Conservation (phyloP, 78 protist genomes). For the Dictyostelium firmibasis region DNA sequence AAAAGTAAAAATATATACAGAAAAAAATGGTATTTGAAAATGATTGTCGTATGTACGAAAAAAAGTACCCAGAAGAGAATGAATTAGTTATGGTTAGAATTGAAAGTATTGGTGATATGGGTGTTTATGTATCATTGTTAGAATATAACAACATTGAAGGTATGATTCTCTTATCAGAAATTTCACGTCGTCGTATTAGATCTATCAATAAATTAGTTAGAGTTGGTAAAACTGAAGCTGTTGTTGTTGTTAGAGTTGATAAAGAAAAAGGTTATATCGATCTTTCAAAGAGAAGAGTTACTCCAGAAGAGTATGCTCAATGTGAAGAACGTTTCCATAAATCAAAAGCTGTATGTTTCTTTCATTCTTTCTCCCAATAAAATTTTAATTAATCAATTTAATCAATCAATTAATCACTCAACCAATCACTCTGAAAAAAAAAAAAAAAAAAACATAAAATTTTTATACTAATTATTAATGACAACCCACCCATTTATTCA, state of each 20-base stretch:
- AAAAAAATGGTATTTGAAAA: conserved; percentile 10
- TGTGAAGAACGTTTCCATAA: conserved; percentile 93
- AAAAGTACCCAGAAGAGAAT: conserved; percentile 94
- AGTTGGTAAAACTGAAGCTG: conserved; percentile 95
- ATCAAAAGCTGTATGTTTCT: conserved; percentile 86
- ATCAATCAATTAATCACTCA: neutral
- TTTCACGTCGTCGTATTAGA: conserved; percentile 97
- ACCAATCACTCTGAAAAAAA: too few species aligned
- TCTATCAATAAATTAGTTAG: conserved; percentile 94
- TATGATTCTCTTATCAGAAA: conserved; percentile 97
- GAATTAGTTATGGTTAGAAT: conserved; percentile 95
- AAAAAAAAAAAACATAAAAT: too few species aligned
- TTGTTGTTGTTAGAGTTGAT: conserved; percentile 98
- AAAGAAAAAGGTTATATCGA: conserved; percentile 98
- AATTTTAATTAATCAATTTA: neutral
- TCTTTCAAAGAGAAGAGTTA: conserved; percentile 96
- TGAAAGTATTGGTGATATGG: conserved; percentile 90
- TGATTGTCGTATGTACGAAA: conserved; percentile 95
- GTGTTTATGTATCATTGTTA: conserved; percentile 92
- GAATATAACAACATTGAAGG: conserved; percentile 95
- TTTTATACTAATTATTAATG: too few species aligned
- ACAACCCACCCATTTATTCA: too few species aligned
- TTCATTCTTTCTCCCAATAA: neutral
- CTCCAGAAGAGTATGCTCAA: conserved; percentile 90
- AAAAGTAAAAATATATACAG: neutral